Evolutionary conservation across 2,329 filamentous ascomycete species (phyloP), one percentile per base, ranked within the genome.

Genomic region (Helicocarpus griseus): DNA sequence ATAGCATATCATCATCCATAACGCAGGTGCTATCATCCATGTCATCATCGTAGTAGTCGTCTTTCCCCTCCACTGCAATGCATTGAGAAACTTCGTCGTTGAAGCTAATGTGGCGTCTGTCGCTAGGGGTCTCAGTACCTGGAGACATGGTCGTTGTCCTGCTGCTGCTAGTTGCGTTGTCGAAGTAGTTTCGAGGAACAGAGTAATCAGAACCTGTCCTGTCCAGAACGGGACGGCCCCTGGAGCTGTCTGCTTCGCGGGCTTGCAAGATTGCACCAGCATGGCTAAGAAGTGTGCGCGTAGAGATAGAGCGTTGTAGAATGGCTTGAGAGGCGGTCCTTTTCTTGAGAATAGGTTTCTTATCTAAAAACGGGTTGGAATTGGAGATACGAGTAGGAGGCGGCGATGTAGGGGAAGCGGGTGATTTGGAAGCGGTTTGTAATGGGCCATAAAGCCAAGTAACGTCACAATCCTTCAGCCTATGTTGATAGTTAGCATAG

Each of bases 401-500:
- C 43, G 79, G 77, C 11, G 75, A 75, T 36, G 66, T 64, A 48
- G 71, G 67, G 49, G 74, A 67, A 11, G 69, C 68, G 63, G 61
- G 74, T 54, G 76, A 79, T 50, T 76, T 79, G 3, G 76, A 74
- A 21, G 85, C 84, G 1, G 85, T 85, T 66, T 95, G 91, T 46
- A 96, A 71, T 11, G 93, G 93, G 0, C 93, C 93, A 63, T 97
- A 98, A 1, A 98, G 76, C 93, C 91, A 98, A 43, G 91, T 96
- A 29, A 96, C 89, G 68, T 98, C 91, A 66, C 87, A 93, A 62
- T 97, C 93, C 67, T 97, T 98, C 54, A 96, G 77, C 90, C 89
- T 95, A 61, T 14, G 17, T 44, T 6, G n/a, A 11, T 54, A 24
- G 57, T 56, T 53, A 54, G 43, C 52, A 39, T 38, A 22, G 6